Base-by-base conservation (phyloP, 768 basidiomycete species). In the Exidia glandulosa region DNA sequence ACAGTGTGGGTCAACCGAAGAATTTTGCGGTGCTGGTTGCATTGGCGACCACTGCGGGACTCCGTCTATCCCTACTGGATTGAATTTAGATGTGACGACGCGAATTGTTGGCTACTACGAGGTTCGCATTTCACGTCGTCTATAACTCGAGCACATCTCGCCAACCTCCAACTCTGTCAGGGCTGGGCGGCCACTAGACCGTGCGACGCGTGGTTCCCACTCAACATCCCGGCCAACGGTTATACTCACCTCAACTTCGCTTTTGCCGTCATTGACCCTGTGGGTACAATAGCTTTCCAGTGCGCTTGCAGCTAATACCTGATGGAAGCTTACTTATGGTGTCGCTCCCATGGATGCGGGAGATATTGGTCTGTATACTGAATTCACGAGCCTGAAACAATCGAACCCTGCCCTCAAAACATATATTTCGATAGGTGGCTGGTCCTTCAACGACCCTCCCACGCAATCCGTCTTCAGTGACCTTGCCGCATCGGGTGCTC, bases 401-500 rank as follows among this genome's bases (percentile, higher is more conserved):
- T 29, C 25, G 6, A 58, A 57, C n/a, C 54, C 59, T 19, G 19
- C 16, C 25, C 57, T 60, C 25, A 60, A 57, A 27, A 36, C 36
- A 12, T 60, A 32, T 29, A 32, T 60, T 19, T 58, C 57, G 1
- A 58, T 60, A 10, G 59, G 59, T 2, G 59, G 59, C 2, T 62
- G 61, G 61, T 27, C 61, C 13, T 60, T 60, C 59, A 62, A 60
- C 30, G 59, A 37, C 29, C 32, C 33, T 2, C 59, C 59, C 2
- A 60, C 59, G 1, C 36, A 56, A 33, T n/a, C 23, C 27, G 36
- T 60, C 25, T 60, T 60, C 32, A 33, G 32, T 19, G 27, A 57
- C 16, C 30, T 60, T 27, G 59, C 41, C 14, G 57, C 57, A 13
- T 33, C 31, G n/a, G 10, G 6, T 12, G 57, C 55, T 12, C 19